Evolutionary conservation across 106 monocot genomes (phyloP), one percentile per base, ranked within the genome.

Genomic region (Xerophyta viscosa): DNA sequence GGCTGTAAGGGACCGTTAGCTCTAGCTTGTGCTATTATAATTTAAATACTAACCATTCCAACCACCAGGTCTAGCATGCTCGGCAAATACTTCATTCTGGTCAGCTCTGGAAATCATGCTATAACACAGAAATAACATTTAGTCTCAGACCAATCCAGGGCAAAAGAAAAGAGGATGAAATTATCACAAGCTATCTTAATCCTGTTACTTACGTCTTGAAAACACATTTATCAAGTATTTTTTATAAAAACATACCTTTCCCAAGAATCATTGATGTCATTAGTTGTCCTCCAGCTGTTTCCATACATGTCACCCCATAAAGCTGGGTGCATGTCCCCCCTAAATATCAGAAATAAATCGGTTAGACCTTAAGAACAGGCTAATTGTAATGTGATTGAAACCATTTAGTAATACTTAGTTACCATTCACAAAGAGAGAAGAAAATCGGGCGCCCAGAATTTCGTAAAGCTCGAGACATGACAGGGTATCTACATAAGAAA

Each of bases 351-450:
- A 57, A 14, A 18, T 2, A 51, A 51, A 4, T 8, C 24, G 2
- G n/a, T 45, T 42, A 3, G 22, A 56, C 6, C 22, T 10, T 48
- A 6, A 29, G 8, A 7, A 24, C 28, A 8, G 3, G 15, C 0
- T 13, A 33, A 30, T 3, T 0, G 25, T n/a, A n/a, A n/a, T n/a
- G n/a, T n/a, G n/a, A n/a, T n/a, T n/a, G n/a, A n/a, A n/a, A n/a
- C n/a, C n/a, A 36, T 13, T 24, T 47, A 30, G 25, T 9, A 54
- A 12, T 13, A n/a, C 20, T 15, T 47, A 18, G 8, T 29, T 80
- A 90, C 89, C 89, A 90, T 74, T 90, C 89, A 58, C 89, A 90
- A 5, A 90, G 63, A 28, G 89, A 90, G 58, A 84, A 70, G 50
- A 84, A 90, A 42, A 90, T 90, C 9, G 72, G 50, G 25, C 77